These are phyloP conservation scores for Torulaspora globosa DNA, from an alignment of 1,139 yeast species.

Conservation along the genomic window DNA sequence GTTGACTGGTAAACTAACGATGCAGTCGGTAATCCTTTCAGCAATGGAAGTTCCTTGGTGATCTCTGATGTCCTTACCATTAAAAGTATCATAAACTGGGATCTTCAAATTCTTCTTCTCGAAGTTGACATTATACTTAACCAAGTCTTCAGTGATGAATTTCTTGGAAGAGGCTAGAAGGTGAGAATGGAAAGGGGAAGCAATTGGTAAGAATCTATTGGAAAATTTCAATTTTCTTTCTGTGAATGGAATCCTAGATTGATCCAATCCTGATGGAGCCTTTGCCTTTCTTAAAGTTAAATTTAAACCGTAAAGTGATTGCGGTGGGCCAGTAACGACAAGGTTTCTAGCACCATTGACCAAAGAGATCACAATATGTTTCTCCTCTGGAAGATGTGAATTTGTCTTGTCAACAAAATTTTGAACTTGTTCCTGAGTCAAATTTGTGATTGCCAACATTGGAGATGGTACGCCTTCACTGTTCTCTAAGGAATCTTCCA, in stretches of 20 bases:
- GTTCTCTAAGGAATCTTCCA: constrained; percentile 87
- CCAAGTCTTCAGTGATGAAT: constrained; percentile 61
- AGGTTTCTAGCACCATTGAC: constrained; percentile 93
- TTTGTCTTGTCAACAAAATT: constrained; percentile 78
- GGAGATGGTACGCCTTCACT: constrained; percentile 98
- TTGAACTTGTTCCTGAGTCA: constrained; percentile 75
- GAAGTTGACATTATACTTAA: constrained; percentile 54
- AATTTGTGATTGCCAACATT: constrained; percentile 90
- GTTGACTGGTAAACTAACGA: constrained; percentile 83
- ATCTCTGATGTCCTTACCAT: constrained; percentile 73
- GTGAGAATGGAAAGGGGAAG: constrained; percentile 95
- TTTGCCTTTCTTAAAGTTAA: constrained; percentile 87
- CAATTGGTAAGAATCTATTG: constrained; percentile 89
- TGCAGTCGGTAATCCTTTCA: constrained; percentile 69
- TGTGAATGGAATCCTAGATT: constrained; percentile 86
- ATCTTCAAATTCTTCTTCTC: constrained; percentile 55
- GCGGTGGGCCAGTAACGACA: constrained; percentile 97
- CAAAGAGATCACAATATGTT: constrained; percentile 85
- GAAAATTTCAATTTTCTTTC: constrained; percentile 92
- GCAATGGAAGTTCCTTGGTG: constrained; percentile 47
- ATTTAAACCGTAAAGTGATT: constrained; percentile 94
- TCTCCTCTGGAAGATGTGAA: constrained; percentile 85
- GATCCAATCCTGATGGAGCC: constrained; percentile 92
- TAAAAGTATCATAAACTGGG: constrained; percentile 89
- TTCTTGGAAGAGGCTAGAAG: constrained; percentile 70